These are phyloP conservation scores for Penicillium sp. DNA, from an alignment of 2,329 filamentous ascomycete species.

Conservation along the genomic window DNA sequence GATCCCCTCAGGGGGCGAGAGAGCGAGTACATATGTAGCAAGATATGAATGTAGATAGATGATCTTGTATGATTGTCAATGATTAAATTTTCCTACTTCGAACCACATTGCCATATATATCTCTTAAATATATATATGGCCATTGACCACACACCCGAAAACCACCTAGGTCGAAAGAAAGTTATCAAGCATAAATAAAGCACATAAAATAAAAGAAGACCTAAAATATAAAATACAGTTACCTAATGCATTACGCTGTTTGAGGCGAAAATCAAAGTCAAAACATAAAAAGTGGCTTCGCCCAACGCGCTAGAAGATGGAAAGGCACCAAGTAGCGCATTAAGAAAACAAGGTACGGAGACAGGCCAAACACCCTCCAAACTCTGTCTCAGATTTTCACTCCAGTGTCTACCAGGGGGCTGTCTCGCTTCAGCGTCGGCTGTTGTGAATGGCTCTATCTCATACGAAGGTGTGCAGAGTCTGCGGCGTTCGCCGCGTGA, in stretches of 20 bases:
- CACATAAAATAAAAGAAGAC: not conserved
- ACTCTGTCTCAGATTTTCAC: conserved; percentile 18
- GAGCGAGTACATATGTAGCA: no score
- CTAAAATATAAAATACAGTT: not conserved
- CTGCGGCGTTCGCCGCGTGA: not conserved
- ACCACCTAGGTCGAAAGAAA: not conserved
- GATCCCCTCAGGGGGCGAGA: not conserved
- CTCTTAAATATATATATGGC: not conserved
- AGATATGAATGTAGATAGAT: not conserved
- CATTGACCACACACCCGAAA: not conserved
- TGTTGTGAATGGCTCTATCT: not conserved
- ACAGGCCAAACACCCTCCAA: conserved; percentile 9
- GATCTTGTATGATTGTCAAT: not conserved
- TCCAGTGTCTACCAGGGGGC: conserved; percentile 1
- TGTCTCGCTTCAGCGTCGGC: conserved; percentile 16
- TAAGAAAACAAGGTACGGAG: conserved; percentile 23
- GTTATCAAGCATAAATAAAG: not conserved
- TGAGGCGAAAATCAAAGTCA: conserved; percentile 1
- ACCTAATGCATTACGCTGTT: not conserved
- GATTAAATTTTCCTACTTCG: not conserved
- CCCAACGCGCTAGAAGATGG: not conserved
- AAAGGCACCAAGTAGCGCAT: conserved; percentile 4
- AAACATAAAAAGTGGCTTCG: conserved; percentile 1
- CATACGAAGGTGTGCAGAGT: not conserved
- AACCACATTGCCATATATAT: no score